phyloP scores from a whole-genome alignment of 2,329 filamentous ascomycete species.

The Stachybotrys chlorohalonatus region DNA sequence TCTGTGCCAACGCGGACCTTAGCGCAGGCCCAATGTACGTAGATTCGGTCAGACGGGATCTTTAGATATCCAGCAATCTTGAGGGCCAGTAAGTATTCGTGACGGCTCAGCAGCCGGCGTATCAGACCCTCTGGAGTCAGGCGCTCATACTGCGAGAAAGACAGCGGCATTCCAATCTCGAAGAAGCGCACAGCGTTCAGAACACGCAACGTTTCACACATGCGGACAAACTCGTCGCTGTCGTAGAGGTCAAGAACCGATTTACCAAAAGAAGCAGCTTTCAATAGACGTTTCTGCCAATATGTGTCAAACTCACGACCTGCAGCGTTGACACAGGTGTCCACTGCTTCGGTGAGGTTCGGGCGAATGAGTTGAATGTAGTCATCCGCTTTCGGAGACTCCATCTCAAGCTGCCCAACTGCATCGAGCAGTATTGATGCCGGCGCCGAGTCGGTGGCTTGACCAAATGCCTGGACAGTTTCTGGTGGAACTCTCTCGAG shows the following conservation, averaged over 20 bases:
- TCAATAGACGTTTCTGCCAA: slow-evolving; percentile 94
- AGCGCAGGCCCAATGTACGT: slow-evolving; percentile 93
- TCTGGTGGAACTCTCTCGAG: slow-evolving; percentile 86
- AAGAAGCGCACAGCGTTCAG: slow-evolving; percentile 89
- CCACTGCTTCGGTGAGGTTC: slow-evolving; percentile 84
- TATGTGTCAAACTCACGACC: slow-evolving; percentile 83
- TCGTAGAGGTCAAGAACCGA: slow-evolving; percentile 96
- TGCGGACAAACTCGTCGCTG: slow-evolving; percentile 97
- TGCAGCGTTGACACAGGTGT: slow-evolving; percentile 86
- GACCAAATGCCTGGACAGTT: slow-evolving; percentile 80
- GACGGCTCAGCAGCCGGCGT: slow-evolving; percentile 73
- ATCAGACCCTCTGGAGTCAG: slow-evolving; percentile 86
- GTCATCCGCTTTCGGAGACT: slow-evolving; percentile 95
- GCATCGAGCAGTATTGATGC: slow-evolving; percentile 92
- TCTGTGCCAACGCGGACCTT: slow-evolving; percentile 82
- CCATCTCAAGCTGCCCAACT: slow-evolving; percentile 79
- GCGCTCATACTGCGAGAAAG: slow-evolving; percentile 87
- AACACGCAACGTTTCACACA: slow-evolving; percentile 89
- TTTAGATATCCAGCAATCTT: slow-evolving; percentile 81
- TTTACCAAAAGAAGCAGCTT: slow-evolving; percentile 94
- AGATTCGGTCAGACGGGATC: slow-evolving; percentile 80
- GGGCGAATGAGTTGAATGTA: slow-evolving; percentile 90
- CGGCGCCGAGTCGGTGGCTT: slow-evolving; percentile 80
- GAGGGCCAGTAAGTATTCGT: slow-evolving; percentile 84
- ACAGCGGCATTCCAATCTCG: slow-evolving; percentile 80